Conservation (phyloP, 306 rosid genomes). For the Trifolium fragiferum region DNA sequence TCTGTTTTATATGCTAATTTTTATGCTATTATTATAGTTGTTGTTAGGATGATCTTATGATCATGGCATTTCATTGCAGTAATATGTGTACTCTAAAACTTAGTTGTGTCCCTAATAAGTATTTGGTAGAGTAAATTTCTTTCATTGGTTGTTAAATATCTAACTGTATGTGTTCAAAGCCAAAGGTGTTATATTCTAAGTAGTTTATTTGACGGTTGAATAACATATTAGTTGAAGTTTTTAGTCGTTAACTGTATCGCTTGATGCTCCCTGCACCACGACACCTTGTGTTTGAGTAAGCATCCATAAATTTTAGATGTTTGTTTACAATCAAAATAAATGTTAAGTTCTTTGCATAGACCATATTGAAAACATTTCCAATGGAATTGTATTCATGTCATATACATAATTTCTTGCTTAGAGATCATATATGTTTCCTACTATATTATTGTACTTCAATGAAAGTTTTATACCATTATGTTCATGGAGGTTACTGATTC, state of each 20-base stretch:
- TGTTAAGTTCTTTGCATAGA: slow-evolving; percentile 1
- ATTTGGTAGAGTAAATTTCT: neutral
- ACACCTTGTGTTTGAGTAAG: no score
- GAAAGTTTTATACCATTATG: neutral
- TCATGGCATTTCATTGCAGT: neutral
- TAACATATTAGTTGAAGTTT: no score
- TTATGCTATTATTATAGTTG: neutral
- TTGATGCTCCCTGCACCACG: no score
- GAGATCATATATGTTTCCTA: neutral
- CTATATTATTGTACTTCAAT: neutral
- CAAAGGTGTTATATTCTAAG: neutral
- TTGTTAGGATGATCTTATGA: neutral
- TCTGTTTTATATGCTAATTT: slow-evolving; percentile 12
- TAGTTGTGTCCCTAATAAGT: no score
- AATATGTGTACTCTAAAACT: neutral
- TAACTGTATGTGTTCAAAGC: neutral
- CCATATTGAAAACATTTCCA: no score
- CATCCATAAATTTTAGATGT: no score
- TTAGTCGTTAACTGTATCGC: no score
- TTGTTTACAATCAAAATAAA: no score
- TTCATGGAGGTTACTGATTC: neutral
- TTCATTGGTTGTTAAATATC: neutral
- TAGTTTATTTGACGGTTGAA: no score
- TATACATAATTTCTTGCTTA: no score
- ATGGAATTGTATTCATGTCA: neutral